Base-by-base conservation (phyloP, 345 rosid species). In the Mallotus nudiflorus region DNA sequence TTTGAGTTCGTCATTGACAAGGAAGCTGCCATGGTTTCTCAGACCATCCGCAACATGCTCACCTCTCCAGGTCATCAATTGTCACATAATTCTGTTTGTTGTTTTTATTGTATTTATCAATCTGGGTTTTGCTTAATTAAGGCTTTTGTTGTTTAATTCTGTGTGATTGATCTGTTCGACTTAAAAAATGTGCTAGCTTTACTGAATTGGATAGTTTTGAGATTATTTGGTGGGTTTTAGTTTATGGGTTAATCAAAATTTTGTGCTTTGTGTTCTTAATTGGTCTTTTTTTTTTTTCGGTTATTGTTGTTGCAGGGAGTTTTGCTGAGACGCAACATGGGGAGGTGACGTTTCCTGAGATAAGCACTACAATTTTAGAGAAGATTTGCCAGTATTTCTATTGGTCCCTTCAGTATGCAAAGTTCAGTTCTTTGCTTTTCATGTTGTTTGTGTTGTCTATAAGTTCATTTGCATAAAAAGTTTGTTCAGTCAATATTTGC, bases 1-100 rank as follows among this genome's bases (percentile, higher is more conserved):
- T 87, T 85, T 73, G 94, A 91, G 74, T 91, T 88, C 80, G 82
- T 91, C 29, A 85, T 91, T 70, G 85, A 91, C 77, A 87, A 76
- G 75, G 88, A 87, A 85, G 94, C 92, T 63, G 97, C 97, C 31
- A 89, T 87, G 97, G 97, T 91, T 78, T 91, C 97, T 33, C 92
- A 89, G 69, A 91, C 95, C 65, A 91, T 91, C 52, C 87, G 92
- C 48, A 91, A 89, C 91, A 91, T 91, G 97, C 88, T 89, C 28
- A 91, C 92, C 61, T 91, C 97, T 74, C 92, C 95, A 81, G 97
- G 97, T 84, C 15, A 31, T 18, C 48, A 25, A 1, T n/a, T 50
- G 7, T 48, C 25, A n/a, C 40, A 4, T 11, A 24, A 33, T 33
- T 20, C 37, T 11, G 1, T 66, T 50, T 66, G 5, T 44, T n/a